phyloP scores from a whole-genome alignment of 129 eudicot species.

The Chrysanthemum makinoi region DNA sequence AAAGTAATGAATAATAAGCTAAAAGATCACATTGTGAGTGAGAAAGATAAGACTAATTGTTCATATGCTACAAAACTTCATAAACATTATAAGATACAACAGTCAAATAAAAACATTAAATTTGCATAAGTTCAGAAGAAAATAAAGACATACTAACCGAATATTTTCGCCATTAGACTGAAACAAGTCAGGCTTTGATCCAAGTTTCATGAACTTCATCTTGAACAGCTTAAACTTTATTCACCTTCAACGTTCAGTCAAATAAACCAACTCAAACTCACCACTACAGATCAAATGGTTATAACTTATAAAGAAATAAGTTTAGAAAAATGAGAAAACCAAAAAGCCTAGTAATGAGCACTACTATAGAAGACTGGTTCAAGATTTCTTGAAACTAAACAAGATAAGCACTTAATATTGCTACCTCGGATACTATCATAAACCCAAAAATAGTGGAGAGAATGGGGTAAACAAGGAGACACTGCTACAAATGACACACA shows the following conservation, averaged over 20 bases:
- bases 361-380: constrained; percentile 3
- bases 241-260: constrained; percentile 32
- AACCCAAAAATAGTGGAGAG: constrained; percentile 48
- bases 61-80: constrained; percentile 7
- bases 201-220: constrained; percentile 95
- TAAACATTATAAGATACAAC: neutral
- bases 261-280: too few species aligned
- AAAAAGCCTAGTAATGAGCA: constrained; percentile 9
- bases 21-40: constrained; percentile 11
- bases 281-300: neutral
- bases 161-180: constrained; percentile 66
- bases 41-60: constrained; percentile 1
- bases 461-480: constrained; percentile 47
- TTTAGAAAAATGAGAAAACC: neutral
- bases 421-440: constrained; percentile 59
- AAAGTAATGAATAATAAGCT: neutral
- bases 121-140: constrained; percentile 19
- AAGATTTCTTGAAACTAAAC: constrained; percentile 32
- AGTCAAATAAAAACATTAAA: neutral
- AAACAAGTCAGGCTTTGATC: constrained; percentile 83
- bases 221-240: constrained; percentile 23
- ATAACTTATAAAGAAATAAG: neutral
- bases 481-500: constrained; percentile 45
- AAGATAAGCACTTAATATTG: constrained; percentile 19
- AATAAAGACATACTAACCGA: constrained; percentile 44